These are phyloP conservation scores for Lanmaoa pseudosensibilis DNA, from an alignment of 768 basidiomycete genomes.

Conservation along the genomic window DNA sequence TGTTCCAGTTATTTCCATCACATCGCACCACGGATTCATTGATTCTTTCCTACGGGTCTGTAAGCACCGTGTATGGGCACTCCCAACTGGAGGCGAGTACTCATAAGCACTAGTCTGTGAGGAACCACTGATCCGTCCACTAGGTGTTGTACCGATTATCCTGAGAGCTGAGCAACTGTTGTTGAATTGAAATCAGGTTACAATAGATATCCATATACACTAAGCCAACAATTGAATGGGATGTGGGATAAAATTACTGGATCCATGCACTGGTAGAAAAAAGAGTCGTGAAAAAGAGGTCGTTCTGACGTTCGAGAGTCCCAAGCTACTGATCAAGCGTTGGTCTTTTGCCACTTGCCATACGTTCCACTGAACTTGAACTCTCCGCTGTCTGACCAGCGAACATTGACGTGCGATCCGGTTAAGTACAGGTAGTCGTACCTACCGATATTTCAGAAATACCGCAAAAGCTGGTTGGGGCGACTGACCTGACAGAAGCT, in stretches of 20 bases:
- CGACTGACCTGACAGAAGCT: conserved; percentile 38
- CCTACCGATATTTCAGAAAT: conserved; percentile 23
- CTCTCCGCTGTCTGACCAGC: conserved; percentile 48
- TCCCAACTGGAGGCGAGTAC: conserved; percentile 64
- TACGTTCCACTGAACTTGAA: conserved; percentile 59
- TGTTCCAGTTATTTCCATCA: conserved; percentile 59
- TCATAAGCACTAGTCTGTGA: not conserved
- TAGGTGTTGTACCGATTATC: conserved; percentile 30
- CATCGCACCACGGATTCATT: conserved; percentile 65
- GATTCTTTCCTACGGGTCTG: conserved; percentile 51
- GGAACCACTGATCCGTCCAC: conserved; percentile 1
- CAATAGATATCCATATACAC: not conserved
- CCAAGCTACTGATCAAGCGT: not conserved
- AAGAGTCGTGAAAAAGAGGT: not conserved
- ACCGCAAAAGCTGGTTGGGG: not conserved
- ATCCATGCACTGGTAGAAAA: not conserved
- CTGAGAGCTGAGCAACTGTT: conserved; percentile 17
- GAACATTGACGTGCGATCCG: conserved; percentile 44
- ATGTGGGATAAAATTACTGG: not conserved
- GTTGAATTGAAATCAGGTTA: conserved; percentile 7
- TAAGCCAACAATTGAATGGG: not conserved
- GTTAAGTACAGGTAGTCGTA: conserved; percentile 42
- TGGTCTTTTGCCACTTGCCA: conserved; percentile 23
- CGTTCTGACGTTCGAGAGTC: not conserved
- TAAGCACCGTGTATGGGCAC: conserved; percentile 42